Percentiles rank a stretch among this genome's conserved stretches.
These are phyloP conservation scores for Eragrostis curvula DNA, from an alignment of 176 grass and related monocot species.

Conservation along the genomic window DNA sequence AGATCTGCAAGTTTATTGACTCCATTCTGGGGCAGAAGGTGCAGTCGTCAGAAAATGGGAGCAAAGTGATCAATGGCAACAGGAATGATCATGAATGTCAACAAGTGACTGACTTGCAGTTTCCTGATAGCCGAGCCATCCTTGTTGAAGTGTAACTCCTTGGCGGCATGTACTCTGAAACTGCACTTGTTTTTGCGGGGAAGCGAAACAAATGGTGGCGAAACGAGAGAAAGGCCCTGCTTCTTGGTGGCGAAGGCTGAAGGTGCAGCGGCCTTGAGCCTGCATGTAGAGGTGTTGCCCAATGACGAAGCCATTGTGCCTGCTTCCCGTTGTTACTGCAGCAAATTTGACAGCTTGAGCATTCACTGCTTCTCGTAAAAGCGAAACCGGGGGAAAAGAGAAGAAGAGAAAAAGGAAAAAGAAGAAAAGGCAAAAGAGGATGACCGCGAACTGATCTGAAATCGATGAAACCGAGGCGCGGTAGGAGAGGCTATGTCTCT, in stretches of 20 bases:
- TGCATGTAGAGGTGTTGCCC: background rate
- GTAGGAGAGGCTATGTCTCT: too few relatives aligned
- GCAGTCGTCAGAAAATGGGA: background rate
- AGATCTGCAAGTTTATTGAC: slow-evolving; percentile 82
- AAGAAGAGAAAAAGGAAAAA: too few relatives aligned
- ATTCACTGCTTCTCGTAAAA: background rate
- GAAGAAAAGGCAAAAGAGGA: too few relatives aligned
- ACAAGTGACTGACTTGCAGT: slow-evolving; percentile 52
- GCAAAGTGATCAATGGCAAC: background rate
- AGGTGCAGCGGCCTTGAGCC: slow-evolving; percentile 3
- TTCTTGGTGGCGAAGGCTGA: slow-evolving; percentile 6
- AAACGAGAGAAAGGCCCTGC: slow-evolving; percentile 4
- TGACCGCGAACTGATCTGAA: too few relatives aligned
- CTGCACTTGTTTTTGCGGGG: slow-evolving; percentile 11
- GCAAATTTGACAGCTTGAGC: background rate
- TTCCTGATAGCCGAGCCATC: slow-evolving; percentile 70
- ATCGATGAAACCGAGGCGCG: background rate
- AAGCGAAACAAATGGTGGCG: background rate
- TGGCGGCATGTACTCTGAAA: slow-evolving; percentile 55
- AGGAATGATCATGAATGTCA: background rate
- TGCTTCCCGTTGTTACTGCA: background rate
- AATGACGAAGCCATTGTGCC: slow-evolving; percentile 36
- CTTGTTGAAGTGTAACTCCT: slow-evolving; percentile 81
- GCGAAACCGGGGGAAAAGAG: too few relatives aligned
- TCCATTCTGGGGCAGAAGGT: slow-evolving; percentile 42